Base-by-base conservation (phyloP, 805 yeast species). In the Candida arabinofermentans region DNA sequence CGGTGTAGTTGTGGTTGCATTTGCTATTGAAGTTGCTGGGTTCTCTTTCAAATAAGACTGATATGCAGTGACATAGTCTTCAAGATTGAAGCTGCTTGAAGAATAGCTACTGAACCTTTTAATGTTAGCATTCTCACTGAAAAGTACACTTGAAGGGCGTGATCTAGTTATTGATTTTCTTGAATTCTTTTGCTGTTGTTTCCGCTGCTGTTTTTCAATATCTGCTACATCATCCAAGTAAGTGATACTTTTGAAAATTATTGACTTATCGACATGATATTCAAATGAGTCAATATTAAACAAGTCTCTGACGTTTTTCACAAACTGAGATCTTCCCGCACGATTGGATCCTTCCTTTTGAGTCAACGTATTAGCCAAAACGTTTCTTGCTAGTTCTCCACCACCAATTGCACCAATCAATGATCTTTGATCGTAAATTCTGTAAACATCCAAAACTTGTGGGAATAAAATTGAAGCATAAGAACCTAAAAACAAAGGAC, bases 401-500 rank as follows among this genome's bases (percentile, higher is more conserved):
- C 62, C 62, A 21, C 80, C 78, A 34, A 78, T 67, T 13, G 84
- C 79, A 26, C 81, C 79, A 35, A 81, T 58, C 42, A 82, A 56
- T 1, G 75, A 69, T 19, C 64, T 50, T 53, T 71, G 70, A 38
- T 79, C 74, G 50, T 81, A 81, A 14, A 84, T 65, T 37, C 76
- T 71, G 57, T 79, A 83, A 21, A 66, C 64, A 12, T 83, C 77
- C 13, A 75, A 57, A 13, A 72, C 48, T 35, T 77, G 81, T 3
- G 84, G 80, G 56, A 83, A 84, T 37, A 84, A 49, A 10, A 83
- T 67, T 2, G 91, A 84, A 12, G 82, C 62, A 51, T 78, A 81
- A 2, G 83, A 72, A 4, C 90, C 90, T 2, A 73, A 65, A 17
- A 77, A 60, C 35, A 84, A 57, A 1, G 88, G 82, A 34, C 79